Conservation (phyloP, 768 basidiomycete species). For the Lyophyllum semitale region DNA sequence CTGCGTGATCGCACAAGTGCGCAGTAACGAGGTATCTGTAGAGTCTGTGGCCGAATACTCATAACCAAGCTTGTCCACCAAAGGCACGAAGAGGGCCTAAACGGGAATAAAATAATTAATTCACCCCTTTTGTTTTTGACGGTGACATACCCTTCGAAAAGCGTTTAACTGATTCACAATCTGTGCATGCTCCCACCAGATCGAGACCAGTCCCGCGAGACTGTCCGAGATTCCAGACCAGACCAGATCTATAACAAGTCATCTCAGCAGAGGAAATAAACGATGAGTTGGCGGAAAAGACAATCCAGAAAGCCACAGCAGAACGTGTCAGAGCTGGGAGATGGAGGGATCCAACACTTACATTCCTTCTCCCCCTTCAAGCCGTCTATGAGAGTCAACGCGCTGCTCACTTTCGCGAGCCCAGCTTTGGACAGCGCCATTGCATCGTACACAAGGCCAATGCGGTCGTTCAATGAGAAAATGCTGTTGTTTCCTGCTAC, state of each 20-base stretch:
- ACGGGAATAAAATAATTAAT: not conserved
- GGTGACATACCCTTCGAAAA: conserved; percentile 58
- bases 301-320: not conserved
- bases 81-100: conserved; percentile 68
- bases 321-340: not conserved
- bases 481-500: conserved; percentile 56
- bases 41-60: conserved; percentile 69
- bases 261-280: not conserved
- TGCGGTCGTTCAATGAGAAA: conserved; percentile 83
- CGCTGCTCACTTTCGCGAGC: conserved; percentile 72
- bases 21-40: conserved; percentile 66
- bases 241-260: conserved; percentile 62
- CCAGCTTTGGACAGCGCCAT: conserved; percentile 83
- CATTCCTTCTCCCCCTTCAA: conserved; percentile 79
- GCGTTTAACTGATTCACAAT: conserved; percentile 55
- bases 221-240: conserved; percentile 71
- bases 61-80: conserved; percentile 79
- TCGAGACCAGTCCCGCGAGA: conserved; percentile 53
- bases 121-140: conserved; percentile 6
- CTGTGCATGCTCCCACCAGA: conserved; percentile 83
- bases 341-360: conserved; percentile 32
- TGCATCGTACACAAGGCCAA: conserved; percentile 86
- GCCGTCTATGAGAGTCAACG: conserved; percentile 70
- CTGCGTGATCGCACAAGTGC: conserved; percentile 69
- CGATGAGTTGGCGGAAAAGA: not conserved